These are phyloP conservation scores for Gorgonomyces haynaldii DNA, from an alignment of 192 early-diverging fungal species.

Conservation along the genomic window DNA sequence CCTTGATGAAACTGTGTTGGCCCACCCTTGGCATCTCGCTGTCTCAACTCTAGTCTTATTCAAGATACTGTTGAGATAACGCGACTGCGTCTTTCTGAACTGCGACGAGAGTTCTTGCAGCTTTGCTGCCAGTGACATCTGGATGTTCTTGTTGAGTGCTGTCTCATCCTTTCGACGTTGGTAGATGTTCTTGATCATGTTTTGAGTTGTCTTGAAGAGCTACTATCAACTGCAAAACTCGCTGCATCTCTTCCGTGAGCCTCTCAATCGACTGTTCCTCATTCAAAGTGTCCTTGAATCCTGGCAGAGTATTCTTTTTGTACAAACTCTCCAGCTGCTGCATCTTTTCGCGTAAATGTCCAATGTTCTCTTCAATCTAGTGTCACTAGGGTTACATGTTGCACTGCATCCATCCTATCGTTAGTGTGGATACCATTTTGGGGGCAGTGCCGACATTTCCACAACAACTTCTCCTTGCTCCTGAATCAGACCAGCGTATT, in stretches of 20 bases:
- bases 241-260: constrained; percentile 60
- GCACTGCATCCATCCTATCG: constrained; percentile 76
- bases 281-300: constrained; percentile 76
- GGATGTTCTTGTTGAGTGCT: constrained; percentile 73
- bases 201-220: constrained; percentile 74
- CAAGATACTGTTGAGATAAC: constrained; percentile 70
- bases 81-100: constrained; percentile 83
- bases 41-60: constrained; percentile 23
- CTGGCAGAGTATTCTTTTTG: constrained; percentile 79
- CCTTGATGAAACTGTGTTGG: constrained; percentile 2
- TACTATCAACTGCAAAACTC: constrained; percentile 9
- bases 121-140: constrained; percentile 74
- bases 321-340: constrained; percentile 63
- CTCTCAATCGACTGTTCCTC: constrained; percentile 62
- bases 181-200: constrained; percentile 64
- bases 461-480: constrained; percentile 72
- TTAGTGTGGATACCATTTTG: constrained; percentile 58
- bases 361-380: constrained; percentile 47
- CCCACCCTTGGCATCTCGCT: constrained; percentile 17
- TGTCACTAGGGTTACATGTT: constrained; percentile 59
- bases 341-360: constrained; percentile 44
- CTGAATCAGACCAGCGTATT: constrained; percentile 35
- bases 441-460: constrained; percentile 78
- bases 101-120: constrained; percentile 70
- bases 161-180: constrained; percentile 21